Evolutionary conservation across 192 early-diverging fungal species (phyloP), one percentile per base, ranked within the genome.

Genomic region (Dissophora ornata): DNA sequence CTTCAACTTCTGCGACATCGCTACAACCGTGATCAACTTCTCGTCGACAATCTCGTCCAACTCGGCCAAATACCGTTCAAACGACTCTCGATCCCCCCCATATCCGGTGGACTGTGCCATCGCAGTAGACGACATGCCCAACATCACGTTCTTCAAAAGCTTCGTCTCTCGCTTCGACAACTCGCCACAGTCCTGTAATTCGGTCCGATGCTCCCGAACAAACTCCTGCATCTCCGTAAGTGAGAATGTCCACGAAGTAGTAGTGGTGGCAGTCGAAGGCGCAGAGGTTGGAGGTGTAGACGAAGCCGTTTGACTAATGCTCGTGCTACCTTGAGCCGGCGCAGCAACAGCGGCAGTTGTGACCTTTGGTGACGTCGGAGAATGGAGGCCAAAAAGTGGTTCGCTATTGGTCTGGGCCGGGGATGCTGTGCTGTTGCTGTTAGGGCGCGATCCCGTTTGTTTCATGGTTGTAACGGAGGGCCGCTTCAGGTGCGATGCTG

Each of bases 111-210:
- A 46, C 49, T 54, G 47, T 1, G 57, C 67, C 57, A 61, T 53
- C 16, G 34, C 29, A 0, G 51, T 34, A 11, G 67, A 44, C 48
- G 88, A 85, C 73, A 88, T 81, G 29, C 83, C 88, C 59, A 88
- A 77, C 33, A 85, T 81, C 68, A 90, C 82, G 36, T 88, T 84
- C 53, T 86, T 86, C 33, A 87, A 54, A 2, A 85, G 53, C 46
- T 92, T 84, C 10, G 89, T 90, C 63, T 92, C 90, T 60, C 84
- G 84, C 38, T 89, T 90, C 50, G 81, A 86, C 19, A 79, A 81
- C 56, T 90, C 89, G 13, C 81, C 84, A 2, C 81, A 83, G 30
- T 86, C 82, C 40, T 89, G 83, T 33, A 92, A 82, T 62, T 92
- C 82, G 8, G 83, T 67, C 11, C 90, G 86, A 53, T 92, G 90